Evolutionary conservation across 306 rosid genomes (phyloP), one percentile per base, ranked within the genome.

Genomic region (Chamaecrista fasciculata): DNA sequence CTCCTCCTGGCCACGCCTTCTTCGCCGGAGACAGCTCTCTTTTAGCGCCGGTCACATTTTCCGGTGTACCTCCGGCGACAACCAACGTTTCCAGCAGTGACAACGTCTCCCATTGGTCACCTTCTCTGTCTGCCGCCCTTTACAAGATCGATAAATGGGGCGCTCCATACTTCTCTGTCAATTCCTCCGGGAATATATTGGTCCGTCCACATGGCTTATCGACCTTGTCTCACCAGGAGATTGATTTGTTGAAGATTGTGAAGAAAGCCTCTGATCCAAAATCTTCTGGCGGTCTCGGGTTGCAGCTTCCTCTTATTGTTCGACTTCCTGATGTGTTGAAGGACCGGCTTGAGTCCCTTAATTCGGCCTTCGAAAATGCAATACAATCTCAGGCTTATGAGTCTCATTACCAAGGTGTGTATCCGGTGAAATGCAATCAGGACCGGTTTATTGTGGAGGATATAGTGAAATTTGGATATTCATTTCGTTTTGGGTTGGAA

Each of bases 381-480:
- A 80, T 91, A 64, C 81, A 81, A 4, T 79, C 89, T 4, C 86
- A 76, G 20, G 91, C 83, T 1, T 94, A 83, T 20, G 86, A 55
- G 2, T 80, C 91, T 44, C 96, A 82, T 67, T 94, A 94, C 74
- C 99, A 91, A 80, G 99, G 99, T 0, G 97, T 94, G 44, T 94
- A 79, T 52, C 99, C 99, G 0, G 99, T 94, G 36, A 94, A 94
- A 51, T 94, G 99, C 67, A 94, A 94, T 66, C 99, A 94, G 87
- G 99, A 94, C 80, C 79, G 97, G 69, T 93, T 88, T 62, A 85
- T 93, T 1, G 96, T 90, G 28, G 98, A 93, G 74, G 98, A 93
- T 63, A 90, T 93, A 11, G 96, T 93, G 3, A 76, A 70, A 51
- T 86, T 85, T 58, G 98, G 98, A 11, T 88, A 90, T 0, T 47